Evolutionary conservation across 257 asterid species (phyloP).

Genomic region (Solanum etuberosum): DNA sequence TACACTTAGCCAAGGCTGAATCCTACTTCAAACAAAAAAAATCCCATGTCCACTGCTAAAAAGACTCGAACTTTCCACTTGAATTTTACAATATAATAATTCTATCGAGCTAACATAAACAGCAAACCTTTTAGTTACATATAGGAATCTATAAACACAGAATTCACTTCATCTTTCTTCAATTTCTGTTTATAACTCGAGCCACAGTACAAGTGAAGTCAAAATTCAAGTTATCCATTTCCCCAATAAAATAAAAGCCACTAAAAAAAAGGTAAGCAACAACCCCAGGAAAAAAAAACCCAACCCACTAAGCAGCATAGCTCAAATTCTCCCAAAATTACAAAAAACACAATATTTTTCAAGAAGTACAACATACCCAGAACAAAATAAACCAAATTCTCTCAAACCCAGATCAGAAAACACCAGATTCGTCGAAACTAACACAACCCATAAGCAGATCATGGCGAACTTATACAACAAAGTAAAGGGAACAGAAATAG

Average conservation of each 20-base stretch:
- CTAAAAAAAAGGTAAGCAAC: background rate
- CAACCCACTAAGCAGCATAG: background rate
- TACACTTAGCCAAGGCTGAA: background rate
- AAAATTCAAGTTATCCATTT: background rate
- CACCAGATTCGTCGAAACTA: background rate
- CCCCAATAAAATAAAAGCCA: background rate
- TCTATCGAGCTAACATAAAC: background rate
- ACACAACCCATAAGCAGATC: background rate
- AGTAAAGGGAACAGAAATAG: background rate
- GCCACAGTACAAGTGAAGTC: background rate
- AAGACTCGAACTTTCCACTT: background rate
- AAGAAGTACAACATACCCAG: background rate
- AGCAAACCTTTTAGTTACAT: background rate
- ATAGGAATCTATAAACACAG: background rate
- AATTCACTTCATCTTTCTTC: background rate
- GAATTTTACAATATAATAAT: background rate
- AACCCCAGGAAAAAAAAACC: background rate
- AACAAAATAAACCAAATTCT: background rate
- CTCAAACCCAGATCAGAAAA: background rate
- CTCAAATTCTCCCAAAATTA: background rate
- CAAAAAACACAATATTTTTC: background rate
- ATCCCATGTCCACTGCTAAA: background rate
- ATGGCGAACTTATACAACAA: background rate
- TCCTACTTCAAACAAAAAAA: background rate
- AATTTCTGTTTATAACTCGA: background rate